Conservation (phyloP, 768 basidiomycete species). For the Russula griseocarnosa region DNA sequence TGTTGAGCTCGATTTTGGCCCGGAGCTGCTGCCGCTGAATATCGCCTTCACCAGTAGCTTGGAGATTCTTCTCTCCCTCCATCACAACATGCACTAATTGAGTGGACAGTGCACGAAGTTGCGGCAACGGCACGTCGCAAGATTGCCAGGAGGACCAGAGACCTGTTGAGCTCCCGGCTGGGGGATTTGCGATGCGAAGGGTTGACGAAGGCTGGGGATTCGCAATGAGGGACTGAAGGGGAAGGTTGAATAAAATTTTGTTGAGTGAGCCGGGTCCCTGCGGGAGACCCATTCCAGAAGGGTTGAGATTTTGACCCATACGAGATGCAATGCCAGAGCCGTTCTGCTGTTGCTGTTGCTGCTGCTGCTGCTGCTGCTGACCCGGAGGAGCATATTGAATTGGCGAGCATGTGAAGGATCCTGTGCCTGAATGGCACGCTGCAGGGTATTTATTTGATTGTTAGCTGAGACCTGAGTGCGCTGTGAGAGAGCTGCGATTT, state of each 20-base stretch:
- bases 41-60: slow-evolving; percentile 6
- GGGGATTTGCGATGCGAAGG: slow-evolving; percentile 11
- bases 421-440: slow-evolving; percentile 14
- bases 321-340: slow-evolving; percentile 10
- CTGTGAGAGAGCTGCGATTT: slow-evolving; percentile 14
- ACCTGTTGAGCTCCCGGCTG: slow-evolving; percentile 4
- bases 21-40: slow-evolving; percentile 8
- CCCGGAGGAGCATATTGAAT: slow-evolving; percentile 2
- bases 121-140: not conserved
- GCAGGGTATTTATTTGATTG: slow-evolving; percentile 13
- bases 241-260: slow-evolving; percentile 15
- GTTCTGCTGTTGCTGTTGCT: slow-evolving; percentile 15
- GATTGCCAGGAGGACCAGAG: not conserved
- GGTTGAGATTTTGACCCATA: slow-evolving; percentile 15
- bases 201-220: slow-evolving; percentile 5
- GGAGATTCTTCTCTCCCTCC: slow-evolving; percentile 16
- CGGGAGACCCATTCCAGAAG: slow-evolving; percentile 17
- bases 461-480: not conserved
- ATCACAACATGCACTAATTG: not conserved
- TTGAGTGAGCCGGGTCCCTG: slow-evolving; percentile 18
- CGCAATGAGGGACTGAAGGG: slow-evolving; percentile 6
- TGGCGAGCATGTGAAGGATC: slow-evolving; percentile 12
- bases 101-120: not conserved
- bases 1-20: slow-evolving; percentile 1
- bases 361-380: no score